Percentiles rank a stretch among this genome's conserved stretches.
phyloP scores from a whole-genome alignment of 2,329 filamentous ascomycete species.

The Phialocephala sp. region DNA sequence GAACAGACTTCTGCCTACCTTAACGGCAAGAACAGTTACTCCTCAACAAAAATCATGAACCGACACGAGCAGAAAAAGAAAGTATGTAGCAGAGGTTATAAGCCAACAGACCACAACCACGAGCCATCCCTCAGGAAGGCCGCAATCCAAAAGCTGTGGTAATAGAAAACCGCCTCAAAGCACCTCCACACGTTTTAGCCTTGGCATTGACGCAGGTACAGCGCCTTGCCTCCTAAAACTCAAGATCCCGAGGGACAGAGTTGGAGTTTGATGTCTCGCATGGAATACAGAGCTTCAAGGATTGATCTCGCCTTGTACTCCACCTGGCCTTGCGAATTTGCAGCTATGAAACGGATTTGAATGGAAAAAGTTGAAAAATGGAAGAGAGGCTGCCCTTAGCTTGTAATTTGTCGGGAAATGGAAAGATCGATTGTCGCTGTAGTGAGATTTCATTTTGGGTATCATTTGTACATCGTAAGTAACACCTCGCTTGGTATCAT shows the following conservation, averaged over 20 bases:
- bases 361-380: neutral
- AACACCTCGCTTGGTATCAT: conserved; percentile 18
- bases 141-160: conserved; percentile 16
- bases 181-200: conserved; percentile 34
- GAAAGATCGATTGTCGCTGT: conserved; percentile 6
- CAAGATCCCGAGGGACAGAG: conserved; percentile 8
- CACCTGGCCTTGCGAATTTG: conserved; percentile 71
- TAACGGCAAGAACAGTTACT: neutral
- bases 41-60: too few species aligned
- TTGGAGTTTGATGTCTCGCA: conserved; percentile 62
- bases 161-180: conserved; percentile 29
- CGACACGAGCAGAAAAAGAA: conserved; percentile 2
- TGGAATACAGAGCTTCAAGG: conserved; percentile 79
- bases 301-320: conserved; percentile 77
- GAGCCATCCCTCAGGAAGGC: neutral
- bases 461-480: conserved; percentile 29
- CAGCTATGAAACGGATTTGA: conserved; percentile 1
- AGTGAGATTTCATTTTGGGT: conserved; percentile 15
- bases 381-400: neutral
- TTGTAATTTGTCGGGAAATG: neutral
- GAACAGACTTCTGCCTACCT: neutral
- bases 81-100: conserved; percentile 32
- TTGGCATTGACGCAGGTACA: conserved; percentile 34
- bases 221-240: conserved; percentile 25
- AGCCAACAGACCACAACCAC: conserved; percentile 21